Conservation (phyloP, 2,329 filamentous ascomycete genomes). For the Fusarium dlaminii region DNA sequence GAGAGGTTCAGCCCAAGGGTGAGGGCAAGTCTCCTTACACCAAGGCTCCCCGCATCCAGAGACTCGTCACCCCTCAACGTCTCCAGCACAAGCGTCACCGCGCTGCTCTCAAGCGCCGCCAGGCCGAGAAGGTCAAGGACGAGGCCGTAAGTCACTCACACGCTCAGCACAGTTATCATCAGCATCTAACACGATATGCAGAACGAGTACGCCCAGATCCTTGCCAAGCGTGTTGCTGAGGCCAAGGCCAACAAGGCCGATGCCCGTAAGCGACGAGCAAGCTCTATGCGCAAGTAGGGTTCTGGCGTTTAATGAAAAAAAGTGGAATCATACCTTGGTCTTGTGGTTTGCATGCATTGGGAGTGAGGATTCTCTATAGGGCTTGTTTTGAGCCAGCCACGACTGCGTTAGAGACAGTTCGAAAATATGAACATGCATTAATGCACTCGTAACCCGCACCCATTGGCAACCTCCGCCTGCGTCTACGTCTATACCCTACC, state of each 20-base stretch:
- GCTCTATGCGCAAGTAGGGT: conserved; percentile 89
- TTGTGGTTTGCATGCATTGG: conserved; percentile 55
- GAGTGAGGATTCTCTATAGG: conserved; percentile 50
- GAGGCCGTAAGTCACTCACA: conserved; percentile 80
- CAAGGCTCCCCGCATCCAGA: conserved; percentile 99
- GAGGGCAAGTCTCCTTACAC: conserved; percentile 99
- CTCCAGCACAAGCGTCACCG: conserved; percentile 99
- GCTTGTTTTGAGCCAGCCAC: conserved; percentile 45
- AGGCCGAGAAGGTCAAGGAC: conserved; percentile 96
- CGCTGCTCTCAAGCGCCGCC: conserved; percentile 97
- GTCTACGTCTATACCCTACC: not conserved
- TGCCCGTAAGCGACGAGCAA: conserved; percentile 95
- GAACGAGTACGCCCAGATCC: conserved; percentile 96
- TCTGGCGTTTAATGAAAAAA: conserved; percentile 50
- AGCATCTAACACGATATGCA: conserved; percentile 50
- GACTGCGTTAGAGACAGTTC: conserved; percentile 53
- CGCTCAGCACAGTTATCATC: no score
- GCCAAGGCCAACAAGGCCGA: conserved; percentile 94
- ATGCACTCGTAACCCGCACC: conserved; percentile 42
- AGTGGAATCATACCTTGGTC: conserved; percentile 50
- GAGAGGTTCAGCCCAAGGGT: conserved; percentile 95
- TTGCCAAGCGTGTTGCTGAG: conserved; percentile 97
- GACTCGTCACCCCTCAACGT: conserved; percentile 98
- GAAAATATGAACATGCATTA: conserved; percentile 48
- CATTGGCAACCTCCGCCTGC: conserved; percentile 12